A percentile compares a stretch with the other conserved stretches of the same genome.
Evolutionary conservation across 2,329 filamentous ascomycete species (phyloP).

Genomic region (Cladosporium halotolerans): DNA sequence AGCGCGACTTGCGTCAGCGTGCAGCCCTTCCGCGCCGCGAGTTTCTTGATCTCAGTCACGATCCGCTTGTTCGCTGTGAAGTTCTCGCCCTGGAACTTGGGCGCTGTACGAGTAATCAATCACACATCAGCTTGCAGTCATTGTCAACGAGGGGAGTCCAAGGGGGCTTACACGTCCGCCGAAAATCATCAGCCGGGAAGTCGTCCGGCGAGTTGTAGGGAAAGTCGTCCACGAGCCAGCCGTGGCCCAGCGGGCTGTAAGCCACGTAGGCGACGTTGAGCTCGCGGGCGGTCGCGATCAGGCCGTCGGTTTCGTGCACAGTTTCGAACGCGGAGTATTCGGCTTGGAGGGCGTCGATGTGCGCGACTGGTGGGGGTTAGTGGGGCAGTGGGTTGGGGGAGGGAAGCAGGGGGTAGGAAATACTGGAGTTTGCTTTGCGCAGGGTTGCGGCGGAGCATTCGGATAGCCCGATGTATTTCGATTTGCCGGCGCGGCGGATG

Average conservation of each 20-base stretch:
- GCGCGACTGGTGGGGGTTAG: slow-evolving; percentile 25
- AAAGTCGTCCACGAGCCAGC: slow-evolving; percentile 47
- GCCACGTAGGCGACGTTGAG: slow-evolving; percentile 60
- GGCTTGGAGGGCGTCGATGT: slow-evolving; percentile 47
- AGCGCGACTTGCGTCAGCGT: slow-evolving; percentile 61
- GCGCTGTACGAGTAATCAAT: slow-evolving; percentile 31
- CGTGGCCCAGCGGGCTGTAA: slow-evolving; percentile 62
- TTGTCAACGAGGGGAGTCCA: background rate
- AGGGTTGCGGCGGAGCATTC: slow-evolving; percentile 48
- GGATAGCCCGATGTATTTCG: slow-evolving; percentile 48
- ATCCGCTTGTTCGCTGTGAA: slow-evolving; percentile 62
- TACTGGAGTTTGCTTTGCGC: slow-evolving; percentile 33
- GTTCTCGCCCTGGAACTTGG: slow-evolving; percentile 58
- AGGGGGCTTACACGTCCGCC: slow-evolving; percentile 19
- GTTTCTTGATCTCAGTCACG: slow-evolving; percentile 49
- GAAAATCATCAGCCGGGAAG: slow-evolving; percentile 33
- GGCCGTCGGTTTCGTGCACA: slow-evolving; percentile 21
- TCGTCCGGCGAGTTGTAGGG: slow-evolving; percentile 28
- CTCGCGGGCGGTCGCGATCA: slow-evolving; percentile 40
- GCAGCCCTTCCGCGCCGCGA: slow-evolving; percentile 55
- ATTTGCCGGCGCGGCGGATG: slow-evolving; percentile 47
- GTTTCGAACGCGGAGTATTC: slow-evolving; percentile 45
- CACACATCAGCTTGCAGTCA: background rate
- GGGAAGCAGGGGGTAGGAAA: background rate
- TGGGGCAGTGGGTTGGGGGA: background rate